Base-by-base conservation (phyloP, 75 land plant genomes). In the Sequoia sempervirens region DNA sequence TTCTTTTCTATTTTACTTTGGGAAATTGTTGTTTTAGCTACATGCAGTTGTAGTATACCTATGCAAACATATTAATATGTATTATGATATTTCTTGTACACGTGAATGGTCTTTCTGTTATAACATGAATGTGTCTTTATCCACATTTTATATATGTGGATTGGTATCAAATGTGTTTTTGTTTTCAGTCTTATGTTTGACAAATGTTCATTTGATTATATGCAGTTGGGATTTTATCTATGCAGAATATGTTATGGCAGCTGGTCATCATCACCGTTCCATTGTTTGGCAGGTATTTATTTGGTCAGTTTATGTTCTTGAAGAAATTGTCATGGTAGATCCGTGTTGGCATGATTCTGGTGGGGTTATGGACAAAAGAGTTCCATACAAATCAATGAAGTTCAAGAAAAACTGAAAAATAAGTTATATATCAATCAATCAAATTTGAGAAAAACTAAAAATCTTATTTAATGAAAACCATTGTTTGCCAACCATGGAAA, bases 211-310 rank as follows among this genome's bases (percentile, higher is more conserved):
- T 45, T 75, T 66, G 5, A 36, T 75, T 76, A 64, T 83, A 82
- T 66, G 61, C 90, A 97, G 99, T 82, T 98, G 99, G 99, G 99
- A 98, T 84, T 98, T 98, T 84, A 98, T 98, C 69, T 96, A 98
- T 90, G 93, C 98, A 0, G 99, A 98, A 72, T 98, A 98, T 91
- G 95, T 98, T n/a, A 92, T 97, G 90, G 99, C 90, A 75, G 98
- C 98, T 87, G 99, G 98, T 46, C 72, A 86, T 78, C 91, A 96
- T 85, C 97, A 96, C 82, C 95, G 93, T 30, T 96, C 99, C n/a
- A 98, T 92, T 74, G 89, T 98, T 87, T 98, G 96, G 99, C 98
- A 98, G 98, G 98, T 97, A 81, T 41, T 56, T 34, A 13, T 56
- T 5, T 7, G n/a, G 13, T 40, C 20, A 78, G 47, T 78, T 1